A percentile compares a stretch with the other conserved stretches of the same genome.
Conservation (phyloP, 257 asterid species). For the Forsythia suspensa region DNA sequence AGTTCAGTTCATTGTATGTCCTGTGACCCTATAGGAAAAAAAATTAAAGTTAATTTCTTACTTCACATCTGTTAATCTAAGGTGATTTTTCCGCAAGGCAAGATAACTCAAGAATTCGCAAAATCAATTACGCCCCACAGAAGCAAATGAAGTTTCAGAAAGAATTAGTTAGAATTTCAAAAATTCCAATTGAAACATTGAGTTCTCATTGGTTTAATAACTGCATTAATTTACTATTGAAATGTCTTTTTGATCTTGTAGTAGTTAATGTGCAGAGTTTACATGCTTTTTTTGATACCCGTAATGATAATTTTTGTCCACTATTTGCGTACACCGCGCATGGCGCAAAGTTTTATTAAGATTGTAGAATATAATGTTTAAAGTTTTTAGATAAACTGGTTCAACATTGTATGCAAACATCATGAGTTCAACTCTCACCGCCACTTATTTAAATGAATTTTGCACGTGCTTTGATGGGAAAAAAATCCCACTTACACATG, state of each 20-base stretch:
- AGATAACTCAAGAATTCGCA: neutral
- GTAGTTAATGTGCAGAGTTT: conserved; percentile 2
- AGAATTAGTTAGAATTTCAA: neutral
- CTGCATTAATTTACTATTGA: neutral
- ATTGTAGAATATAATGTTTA: no score
- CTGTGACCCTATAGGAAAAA: neutral
- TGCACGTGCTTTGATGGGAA: no score
- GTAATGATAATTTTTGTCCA: neutral
- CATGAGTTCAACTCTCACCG: no score
- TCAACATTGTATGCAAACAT: no score
- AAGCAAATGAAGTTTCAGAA: conserved; percentile 14
- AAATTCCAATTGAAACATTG: neutral
- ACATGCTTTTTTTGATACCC: neutral
- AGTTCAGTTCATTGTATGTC: neutral
- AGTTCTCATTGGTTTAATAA: neutral
- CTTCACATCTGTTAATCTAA: neutral
- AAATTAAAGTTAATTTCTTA: neutral
- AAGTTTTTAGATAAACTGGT: no score
- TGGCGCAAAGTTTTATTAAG: no score
- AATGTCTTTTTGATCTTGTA: neutral
- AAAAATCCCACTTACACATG: no score
- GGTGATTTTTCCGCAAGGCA: neutral
- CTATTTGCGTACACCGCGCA: neutral
- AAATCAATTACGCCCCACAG: neutral
- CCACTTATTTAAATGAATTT: no score